phyloP scores from a whole-genome alignment of 1,284 basidiomycete species.

The Sphagnurus paluster region DNA sequence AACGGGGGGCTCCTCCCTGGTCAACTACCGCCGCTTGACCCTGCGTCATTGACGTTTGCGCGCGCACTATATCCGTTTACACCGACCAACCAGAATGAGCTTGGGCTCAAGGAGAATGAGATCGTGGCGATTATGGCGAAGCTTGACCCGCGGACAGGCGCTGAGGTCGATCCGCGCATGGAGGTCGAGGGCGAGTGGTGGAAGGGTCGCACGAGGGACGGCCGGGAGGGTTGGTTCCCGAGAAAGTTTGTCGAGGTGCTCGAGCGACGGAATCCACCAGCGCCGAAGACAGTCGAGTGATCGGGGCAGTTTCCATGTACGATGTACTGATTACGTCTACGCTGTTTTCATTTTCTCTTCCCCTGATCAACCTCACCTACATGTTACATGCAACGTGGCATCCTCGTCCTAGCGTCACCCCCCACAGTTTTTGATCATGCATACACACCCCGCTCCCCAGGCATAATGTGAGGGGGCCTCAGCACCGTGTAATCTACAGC shows the following conservation, averaged over 20 bases:
- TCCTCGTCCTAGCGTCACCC: no score
- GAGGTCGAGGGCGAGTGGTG: conserved; percentile 90
- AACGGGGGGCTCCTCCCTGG: conserved; percentile 26
- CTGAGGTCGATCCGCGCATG: conserved; percentile 70
- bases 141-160: conserved; percentile 68
- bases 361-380: not conserved
- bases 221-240: conserved; percentile 96
- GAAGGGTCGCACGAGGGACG: conserved; percentile 93
- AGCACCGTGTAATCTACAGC: conserved; percentile 2
- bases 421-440: no score
- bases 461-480: no score
- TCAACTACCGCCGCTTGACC: conserved; percentile 64
- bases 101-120: conserved; percentile 85
- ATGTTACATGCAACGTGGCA: no score
- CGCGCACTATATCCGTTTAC: conserved; percentile 84
- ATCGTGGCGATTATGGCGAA: conserved; percentile 93
- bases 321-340: not conserved
- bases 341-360: not conserved
- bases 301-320: not conserved
- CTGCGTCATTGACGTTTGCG: conserved; percentile 82
- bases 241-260: conserved; percentile 83
- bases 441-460: no score
- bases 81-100: conserved; percentile 74
- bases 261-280: conserved; percentile 45
- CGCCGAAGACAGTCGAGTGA: conserved; percentile 30